These are phyloP conservation scores for Chaetoceros muelleri DNA, from an alignment of 108 stramenopile genomes.

Conservation along the genomic window DNA sequence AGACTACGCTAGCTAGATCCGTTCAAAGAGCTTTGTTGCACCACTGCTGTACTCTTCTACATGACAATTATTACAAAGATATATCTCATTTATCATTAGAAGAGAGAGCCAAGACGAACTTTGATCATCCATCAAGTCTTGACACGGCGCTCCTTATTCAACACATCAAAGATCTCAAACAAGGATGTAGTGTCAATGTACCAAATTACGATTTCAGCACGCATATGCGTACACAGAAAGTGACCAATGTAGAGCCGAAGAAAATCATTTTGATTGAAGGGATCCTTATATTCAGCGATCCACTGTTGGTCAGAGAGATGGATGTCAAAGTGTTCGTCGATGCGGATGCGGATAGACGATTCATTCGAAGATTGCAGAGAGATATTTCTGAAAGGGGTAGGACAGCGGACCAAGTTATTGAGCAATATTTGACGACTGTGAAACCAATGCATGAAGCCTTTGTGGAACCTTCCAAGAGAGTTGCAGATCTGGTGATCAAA, in stretches of 20 bases:
- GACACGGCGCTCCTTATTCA: slow-evolving; percentile 81
- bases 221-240: slow-evolving; percentile 62
- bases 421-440: slow-evolving; percentile 79
- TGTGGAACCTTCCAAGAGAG: slow-evolving; percentile 85
- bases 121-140: slow-evolving; percentile 92
- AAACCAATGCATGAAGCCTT: slow-evolving; percentile 91
- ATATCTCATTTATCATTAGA: slow-evolving; percentile 57
- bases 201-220: slow-evolving; percentile 89
- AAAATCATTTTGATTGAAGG: slow-evolving; percentile 85
- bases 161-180: slow-evolving; percentile 60
- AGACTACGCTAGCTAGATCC: slow-evolving; percentile 77
- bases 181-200: slow-evolving; percentile 54
- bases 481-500: slow-evolving; percentile 85
- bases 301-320: slow-evolving; percentile 51
- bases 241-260: slow-evolving; percentile 40
- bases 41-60: slow-evolving; percentile 53
- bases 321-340: slow-evolving; percentile 95
- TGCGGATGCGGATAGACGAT: slow-evolving; percentile 72
- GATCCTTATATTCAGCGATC: slow-evolving; percentile 82
- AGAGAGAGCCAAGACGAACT: slow-evolving; percentile 69
- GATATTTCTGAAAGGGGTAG: slow-evolving; percentile 81
- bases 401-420: slow-evolving; percentile 60
- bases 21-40: slow-evolving; percentile 62
- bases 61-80: slow-evolving; percentile 56
- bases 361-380: slow-evolving; percentile 73